Evolutionary conservation across 202 grass and related monocot genomes (phyloP), one percentile per base, ranked within the genome.

Genomic region (Brachypodium distachyon): DNA sequence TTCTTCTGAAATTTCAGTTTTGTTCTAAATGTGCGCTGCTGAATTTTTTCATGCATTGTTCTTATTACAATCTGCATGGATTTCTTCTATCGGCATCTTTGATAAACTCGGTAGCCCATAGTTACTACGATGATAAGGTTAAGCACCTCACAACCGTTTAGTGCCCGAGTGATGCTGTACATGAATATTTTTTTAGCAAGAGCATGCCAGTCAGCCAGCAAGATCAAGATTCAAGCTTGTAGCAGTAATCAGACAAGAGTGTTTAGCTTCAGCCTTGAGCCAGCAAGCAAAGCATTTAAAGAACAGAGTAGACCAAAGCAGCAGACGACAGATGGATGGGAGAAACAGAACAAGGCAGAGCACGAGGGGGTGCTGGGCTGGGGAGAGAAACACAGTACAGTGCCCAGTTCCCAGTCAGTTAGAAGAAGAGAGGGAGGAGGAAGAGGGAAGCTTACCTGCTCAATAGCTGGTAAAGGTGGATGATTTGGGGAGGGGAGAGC

Each of bases 61-160:
- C 50, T 72, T 53, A 71, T 36, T 46, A 52, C 11, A 21, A 23
- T 50, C 44, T 31, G 10, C 10, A 1, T 34, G 12, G 18, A 37
- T 57, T 73, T 32, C 47, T 57, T 56, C 57, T 37, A 39, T 73
- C 26, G 6, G 34, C 31, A 13, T 38, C 32, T 16, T 72, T 54
- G 12, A 38, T 61, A 76, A 74, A 46, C 58, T 76, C 73, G 34
- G n/a, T 76, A 76, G 40, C 25, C 39, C 27, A 34, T 61, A 46
- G 11, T 44, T 32, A 19, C 34, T 41, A 67, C 40, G 17, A 22
- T 7, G 7, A 29, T 67, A 46, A 67, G 26, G 38, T 44, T 39
- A 67, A 27, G 42, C 25, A 46, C 40, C 40, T 67, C 41, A 44
- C 39, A 46, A 43, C 23, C 40, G 62, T 11, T 12, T 12, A 42